Percentiles rank a stretch among this genome's conserved stretches.
phyloP scores from a whole-genome alignment of 2,329 filamentous ascomycete species.

The Pestalotiopsis sp. region DNA sequence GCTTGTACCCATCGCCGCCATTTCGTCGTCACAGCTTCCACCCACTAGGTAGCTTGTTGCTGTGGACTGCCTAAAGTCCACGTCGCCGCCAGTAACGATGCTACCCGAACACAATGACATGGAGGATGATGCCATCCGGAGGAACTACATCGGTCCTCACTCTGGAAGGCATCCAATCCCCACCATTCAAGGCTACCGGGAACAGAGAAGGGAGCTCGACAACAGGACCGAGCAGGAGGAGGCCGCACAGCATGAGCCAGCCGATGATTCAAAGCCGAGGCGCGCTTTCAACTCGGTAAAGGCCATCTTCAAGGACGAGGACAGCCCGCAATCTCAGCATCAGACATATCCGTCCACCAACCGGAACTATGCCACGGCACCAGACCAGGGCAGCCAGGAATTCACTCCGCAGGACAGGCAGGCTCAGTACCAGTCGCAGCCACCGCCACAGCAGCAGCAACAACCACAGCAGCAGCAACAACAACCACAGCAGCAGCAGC shows the following conservation, averaged over 20 bases:
- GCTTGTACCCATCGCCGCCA: not conserved
- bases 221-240: conserved; percentile 38
- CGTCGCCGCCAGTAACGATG: conserved; percentile 28
- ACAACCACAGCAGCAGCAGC: conserved; percentile 1
- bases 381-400: not conserved
- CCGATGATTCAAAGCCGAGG: conserved; percentile 36
- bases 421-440: not conserved
- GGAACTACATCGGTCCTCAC: conserved; percentile 41
- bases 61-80: not conserved
- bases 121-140: conserved; percentile 34
- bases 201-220: conserved; percentile 48
- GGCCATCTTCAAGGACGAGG: conserved; percentile 37
- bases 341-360: conserved; percentile 40
- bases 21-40: not conserved
- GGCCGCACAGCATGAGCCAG: conserved; percentile 33
- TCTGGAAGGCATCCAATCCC: conserved; percentile 33
- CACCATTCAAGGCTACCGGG: conserved; percentile 50
- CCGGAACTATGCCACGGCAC: conserved; percentile 28
- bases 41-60: not conserved
- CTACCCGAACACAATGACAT: conserved; percentile 36
- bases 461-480: conserved; percentile 4
- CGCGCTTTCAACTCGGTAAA: conserved; percentile 38
- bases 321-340: conserved; percentile 27
- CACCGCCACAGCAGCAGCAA: conserved; percentile 17
- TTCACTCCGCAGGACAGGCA: not conserved